phyloP scores from a whole-genome alignment of 2,329 filamentous ascomycete species.

The Penicillium griseofulvum region DNA sequence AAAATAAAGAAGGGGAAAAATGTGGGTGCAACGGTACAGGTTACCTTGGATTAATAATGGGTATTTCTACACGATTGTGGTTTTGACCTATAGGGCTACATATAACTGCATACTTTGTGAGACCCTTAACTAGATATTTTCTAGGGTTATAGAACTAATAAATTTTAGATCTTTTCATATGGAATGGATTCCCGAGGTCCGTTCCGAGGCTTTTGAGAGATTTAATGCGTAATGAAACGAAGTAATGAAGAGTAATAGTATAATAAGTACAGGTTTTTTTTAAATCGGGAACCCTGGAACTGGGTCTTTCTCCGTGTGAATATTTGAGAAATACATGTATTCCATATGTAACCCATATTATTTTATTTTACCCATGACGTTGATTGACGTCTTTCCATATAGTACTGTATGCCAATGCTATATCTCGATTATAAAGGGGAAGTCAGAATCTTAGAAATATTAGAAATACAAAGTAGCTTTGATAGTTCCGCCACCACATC shows the following conservation, averaged over 20 bases:
- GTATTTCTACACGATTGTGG: not conserved
- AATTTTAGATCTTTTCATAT: not conserved
- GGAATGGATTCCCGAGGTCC: not conserved
- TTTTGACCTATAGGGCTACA: slow-evolving; percentile 8
- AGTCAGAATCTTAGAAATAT: too few species aligned
- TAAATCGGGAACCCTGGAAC: slow-evolving; percentile 21
- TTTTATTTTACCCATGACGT: slow-evolving; percentile 2
- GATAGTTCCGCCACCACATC: slow-evolving; percentile 14
- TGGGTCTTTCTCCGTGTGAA: slow-evolving; percentile 19
- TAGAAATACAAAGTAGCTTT: not conserved
- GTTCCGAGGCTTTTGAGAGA: not conserved
- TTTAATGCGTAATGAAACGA: not conserved
- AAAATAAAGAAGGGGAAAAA: not conserved
- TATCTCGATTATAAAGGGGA: too few species aligned
- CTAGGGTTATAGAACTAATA: not conserved
- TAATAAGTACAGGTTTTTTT: slow-evolving; percentile 4
- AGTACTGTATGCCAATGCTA: too few species aligned
- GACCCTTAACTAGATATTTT: not conserved
- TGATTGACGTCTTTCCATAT: slow-evolving; percentile 14
- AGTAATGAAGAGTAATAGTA: not conserved
- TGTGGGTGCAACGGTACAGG: slow-evolving; percentile 11
- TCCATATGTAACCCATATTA: not conserved
- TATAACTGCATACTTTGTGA: slow-evolving; percentile 7
- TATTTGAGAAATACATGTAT: slow-evolving; percentile 18
- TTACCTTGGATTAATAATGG: slow-evolving; percentile 4